Percentiles rank a stretch among this genome's conserved stretches.
Evolutionary conservation across 108 stramenopile species (phyloP).

Genomic region (Bacterosira constricta): DNA sequence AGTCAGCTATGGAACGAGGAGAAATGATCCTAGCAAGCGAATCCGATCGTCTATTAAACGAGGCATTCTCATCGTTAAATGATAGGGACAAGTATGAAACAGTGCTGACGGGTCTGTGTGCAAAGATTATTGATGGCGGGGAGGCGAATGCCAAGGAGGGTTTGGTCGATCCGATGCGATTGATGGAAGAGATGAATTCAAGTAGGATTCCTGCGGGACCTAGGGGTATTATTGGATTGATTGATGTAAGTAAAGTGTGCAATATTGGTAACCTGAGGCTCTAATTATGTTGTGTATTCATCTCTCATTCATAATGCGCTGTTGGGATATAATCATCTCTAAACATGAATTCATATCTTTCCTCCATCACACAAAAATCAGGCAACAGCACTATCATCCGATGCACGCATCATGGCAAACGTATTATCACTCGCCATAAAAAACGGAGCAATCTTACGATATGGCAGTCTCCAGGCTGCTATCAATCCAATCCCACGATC

Average conservation of each 20-base stretch:
- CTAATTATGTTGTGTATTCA: no score
- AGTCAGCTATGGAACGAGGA: neutral
- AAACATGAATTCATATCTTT: no score
- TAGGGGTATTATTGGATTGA: conserved; percentile 73
- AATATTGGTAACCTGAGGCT: no score
- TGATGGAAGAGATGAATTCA: conserved; percentile 84
- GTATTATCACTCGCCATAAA: conserved; percentile 56
- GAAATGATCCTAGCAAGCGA: neutral
- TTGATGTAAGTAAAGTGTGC: conserved; percentile 72
- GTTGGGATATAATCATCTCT: no score
- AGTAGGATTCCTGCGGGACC: conserved; percentile 62
- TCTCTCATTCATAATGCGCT: no score
- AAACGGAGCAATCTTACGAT: conserved; percentile 64
- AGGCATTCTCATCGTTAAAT: conserved; percentile 69
- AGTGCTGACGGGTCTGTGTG: conserved; percentile 84
- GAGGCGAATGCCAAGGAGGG: conserved; percentile 13
- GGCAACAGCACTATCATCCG: conserved; percentile 75
- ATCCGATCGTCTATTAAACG: conserved; percentile 49
- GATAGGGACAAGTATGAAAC: conserved; percentile 88
- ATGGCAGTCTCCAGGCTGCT: conserved; percentile 61
- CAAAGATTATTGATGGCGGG: conserved; percentile 74
- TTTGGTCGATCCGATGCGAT: conserved; percentile 71
- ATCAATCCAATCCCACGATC: conserved; percentile 59
- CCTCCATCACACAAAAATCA: no score
- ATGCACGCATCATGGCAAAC: conserved; percentile 69